These are phyloP conservation scores for Penicillium angulare DNA, from an alignment of 495 filamentous ascomycete species.

Conservation along the genomic window DNA sequence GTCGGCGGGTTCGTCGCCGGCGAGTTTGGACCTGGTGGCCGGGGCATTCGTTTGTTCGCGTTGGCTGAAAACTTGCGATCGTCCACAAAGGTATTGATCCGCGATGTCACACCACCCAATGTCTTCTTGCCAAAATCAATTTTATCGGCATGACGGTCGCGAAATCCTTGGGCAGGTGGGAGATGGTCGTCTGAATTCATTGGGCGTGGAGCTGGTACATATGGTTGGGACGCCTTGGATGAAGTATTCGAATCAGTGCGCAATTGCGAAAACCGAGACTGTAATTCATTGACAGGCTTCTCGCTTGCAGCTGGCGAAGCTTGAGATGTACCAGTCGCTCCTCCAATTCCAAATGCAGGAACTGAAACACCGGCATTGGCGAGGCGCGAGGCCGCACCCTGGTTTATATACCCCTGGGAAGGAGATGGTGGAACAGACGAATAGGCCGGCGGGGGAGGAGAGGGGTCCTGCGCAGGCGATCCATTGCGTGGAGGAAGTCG, in stretches of 20 bases:
- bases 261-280: slow-evolving; percentile 65
- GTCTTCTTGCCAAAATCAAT: slow-evolving; percentile 62
- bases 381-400: slow-evolving; percentile 64
- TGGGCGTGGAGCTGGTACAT: slow-evolving; percentile 54
- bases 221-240: slow-evolving; percentile 24
- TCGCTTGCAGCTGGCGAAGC: background rate
- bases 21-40: slow-evolving; percentile 22
- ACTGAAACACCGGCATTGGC: slow-evolving; percentile 79
- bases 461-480: slow-evolving; percentile 39
- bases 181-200: slow-evolving; percentile 20
- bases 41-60: slow-evolving; percentile 29
- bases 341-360: slow-evolving; percentile 73
- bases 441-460: slow-evolving; percentile 57
- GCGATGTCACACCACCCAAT: slow-evolving; percentile 49
- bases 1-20: background rate
- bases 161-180: slow-evolving; percentile 43
- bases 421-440: slow-evolving; percentile 26
- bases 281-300: slow-evolving; percentile 61
- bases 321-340: slow-evolving; percentile 8
- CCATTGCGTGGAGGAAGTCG: slow-evolving; percentile 69
- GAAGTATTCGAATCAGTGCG: slow-evolving; percentile 27
- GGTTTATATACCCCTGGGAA: slow-evolving; percentile 57
- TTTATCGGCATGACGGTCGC: slow-evolving; percentile 59
- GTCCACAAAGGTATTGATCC: slow-evolving; percentile 36
- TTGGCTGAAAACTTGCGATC: slow-evolving; percentile 33